These are phyloP conservation scores for Pugionium dolabratum DNA, from an alignment of 345 rosid species.

Conservation along the genomic window DNA sequence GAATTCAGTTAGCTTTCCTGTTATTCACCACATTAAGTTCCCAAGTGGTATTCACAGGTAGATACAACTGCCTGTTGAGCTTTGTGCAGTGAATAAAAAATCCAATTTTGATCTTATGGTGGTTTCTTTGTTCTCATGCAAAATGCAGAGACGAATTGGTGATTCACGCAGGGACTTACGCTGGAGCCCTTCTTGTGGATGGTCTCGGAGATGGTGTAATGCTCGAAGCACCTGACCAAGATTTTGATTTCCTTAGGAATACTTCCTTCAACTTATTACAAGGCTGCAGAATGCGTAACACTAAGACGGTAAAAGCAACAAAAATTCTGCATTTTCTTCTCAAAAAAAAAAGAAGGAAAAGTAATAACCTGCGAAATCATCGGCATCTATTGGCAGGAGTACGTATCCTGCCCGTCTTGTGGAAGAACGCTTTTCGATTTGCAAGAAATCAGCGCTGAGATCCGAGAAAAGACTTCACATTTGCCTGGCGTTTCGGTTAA, in stretches of 20 bases:
- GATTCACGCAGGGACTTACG: slow-evolving; percentile 81
- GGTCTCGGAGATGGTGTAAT: slow-evolving; percentile 96
- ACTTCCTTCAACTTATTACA: slow-evolving; percentile 94
- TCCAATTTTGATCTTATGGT: slow-evolving; percentile 15
- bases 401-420: slow-evolving; percentile 95
- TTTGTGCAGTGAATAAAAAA: slow-evolving; percentile 3
- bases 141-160: slow-evolving; percentile 86
- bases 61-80: slow-evolving; percentile 4
- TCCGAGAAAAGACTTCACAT: slow-evolving; percentile 87
- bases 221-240: slow-evolving; percentile 84
- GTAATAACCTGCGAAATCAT: slow-evolving; percentile 1
- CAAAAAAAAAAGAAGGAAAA: no score
- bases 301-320: slow-evolving; percentile 73
- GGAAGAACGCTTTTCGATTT: slow-evolving; percentile 97
- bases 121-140: slow-evolving; percentile 19
- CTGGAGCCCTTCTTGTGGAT: slow-evolving; percentile 89
- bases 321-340: neutral
- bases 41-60: slow-evolving; percentile 77
- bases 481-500: slow-evolving; percentile 96
- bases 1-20: slow-evolving; percentile 69
- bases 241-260: slow-evolving; percentile 80
- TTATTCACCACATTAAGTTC: slow-evolving; percentile 88
- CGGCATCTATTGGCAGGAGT: slow-evolving; percentile 54
- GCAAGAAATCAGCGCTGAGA: slow-evolving; percentile 93
- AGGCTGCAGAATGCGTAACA: slow-evolving; percentile 99